Base-by-base conservation (phyloP, 306 rosid genomes). In the Styphnolobium japonicum region DNA sequence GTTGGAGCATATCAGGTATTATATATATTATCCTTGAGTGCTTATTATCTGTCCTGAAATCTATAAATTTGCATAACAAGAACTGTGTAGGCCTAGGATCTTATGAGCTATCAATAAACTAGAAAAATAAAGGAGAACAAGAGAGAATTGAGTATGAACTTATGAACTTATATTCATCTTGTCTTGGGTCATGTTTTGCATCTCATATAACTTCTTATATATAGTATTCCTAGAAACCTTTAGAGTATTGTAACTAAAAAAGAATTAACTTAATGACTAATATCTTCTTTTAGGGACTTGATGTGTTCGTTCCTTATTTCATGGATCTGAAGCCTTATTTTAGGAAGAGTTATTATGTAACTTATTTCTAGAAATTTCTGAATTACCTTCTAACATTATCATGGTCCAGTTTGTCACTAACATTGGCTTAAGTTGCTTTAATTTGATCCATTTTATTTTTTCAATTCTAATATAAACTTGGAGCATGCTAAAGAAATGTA, bases 1-100 rank as follows among this genome's bases (percentile, higher is more conserved):
- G 77, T 92, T 57, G 97, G 97, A 27, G 97, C 94, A 69, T 92
- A 90, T 81, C 94, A 90, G 91, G 94, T 90, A 80, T 11, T 5
- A 61, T 33, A 27, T 56, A 1, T 45, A 75, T 62, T 7, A 33
- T 45, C 31, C 56, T 21, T 21, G 3, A 55, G 19, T 36, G 11
- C 19, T 52, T 5, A n/a, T 69, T 69, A 1, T 15, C 27, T 9
- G 42, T 69, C 5, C 6, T 48, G 61, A 69, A 48, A 5, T 46
- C 10, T 18, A 18, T 3, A n/a, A 31, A 10, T 51, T 33, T 18
- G 5, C 53, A 25, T 2, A 11, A 9, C 1, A 46, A 67, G 22
- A 67, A 14, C n/a, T 67, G 4, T 23, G 19, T 15, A 29, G 57
- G 8, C 57, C 15, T 29, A 27, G 5, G 18, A 10, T 22, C 15